phyloP scores from a whole-genome alignment of 228 moss, liverwort and hornwort genomes.

The Sphagnum magellanicum region DNA sequence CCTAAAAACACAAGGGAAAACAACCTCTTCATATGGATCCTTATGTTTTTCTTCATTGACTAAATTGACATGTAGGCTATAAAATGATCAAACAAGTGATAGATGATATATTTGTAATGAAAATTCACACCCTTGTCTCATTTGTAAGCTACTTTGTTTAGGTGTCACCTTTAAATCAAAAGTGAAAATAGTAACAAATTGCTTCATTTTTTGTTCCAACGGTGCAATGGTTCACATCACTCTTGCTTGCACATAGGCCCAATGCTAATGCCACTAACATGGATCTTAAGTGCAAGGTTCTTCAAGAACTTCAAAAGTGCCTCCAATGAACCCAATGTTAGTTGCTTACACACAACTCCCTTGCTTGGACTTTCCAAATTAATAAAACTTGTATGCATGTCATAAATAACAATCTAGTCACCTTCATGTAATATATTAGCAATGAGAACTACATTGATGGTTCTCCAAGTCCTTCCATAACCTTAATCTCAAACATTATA shows the following conservation, averaged over 20 bases:
- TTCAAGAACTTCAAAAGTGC: conserved; percentile 94
- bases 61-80: conserved; percentile 74
- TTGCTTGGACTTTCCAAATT: conserved; percentile 96
- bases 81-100: conserved; percentile 97
- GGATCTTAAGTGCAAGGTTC: conserved; percentile 92
- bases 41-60: conserved; percentile 94
- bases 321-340: conserved; percentile 96
- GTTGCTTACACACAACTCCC: conserved; percentile 99
- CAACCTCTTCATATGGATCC: conserved; percentile 94
- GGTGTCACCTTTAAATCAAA: conserved; percentile 97
- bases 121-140: conserved; percentile 89
- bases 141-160: conserved; percentile 90
- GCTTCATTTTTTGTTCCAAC: conserved; percentile 92
- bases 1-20: conserved; percentile 93
- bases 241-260: conserved; percentile 98
- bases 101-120: conserved; percentile 97
- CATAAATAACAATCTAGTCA: conserved; percentile 93
- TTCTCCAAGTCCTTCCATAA: conserved; percentile 93
- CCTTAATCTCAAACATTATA: conserved; percentile 93
- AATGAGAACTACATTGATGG: conserved; percentile 94
- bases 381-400: conserved; percentile 79
- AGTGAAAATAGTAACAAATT: conserved; percentile 89
- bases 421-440: conserved; percentile 96
- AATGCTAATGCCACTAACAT: conserved; percentile 89
- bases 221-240: conserved; percentile 95